Evolutionary conservation across 1,284 basidiomycete species (phyloP), one percentile per base, ranked within the genome.

Genomic region (Ganoderma boninense): DNA sequence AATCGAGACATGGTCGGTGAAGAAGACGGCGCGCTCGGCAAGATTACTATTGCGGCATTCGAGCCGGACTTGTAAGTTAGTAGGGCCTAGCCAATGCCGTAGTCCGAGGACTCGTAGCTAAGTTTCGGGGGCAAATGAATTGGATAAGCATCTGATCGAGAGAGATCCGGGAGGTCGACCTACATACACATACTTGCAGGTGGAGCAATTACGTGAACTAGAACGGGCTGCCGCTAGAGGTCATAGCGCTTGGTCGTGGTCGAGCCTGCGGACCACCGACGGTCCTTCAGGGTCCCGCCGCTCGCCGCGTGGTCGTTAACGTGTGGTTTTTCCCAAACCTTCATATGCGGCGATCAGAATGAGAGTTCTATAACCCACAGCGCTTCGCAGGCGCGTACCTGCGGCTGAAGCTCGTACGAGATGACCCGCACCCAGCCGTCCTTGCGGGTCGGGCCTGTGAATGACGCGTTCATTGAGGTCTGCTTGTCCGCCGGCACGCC

Each of bases 31-130:
- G 68, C 68, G 52, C 63, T 64, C n/a, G 66, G 68, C 29, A 64
- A 66, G 40, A 66, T 42, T 26, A 64, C 63, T 29, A 69, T 42
- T 26, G 66, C 64, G 23, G 68, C 64, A 64, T 69, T 69, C 20
- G 68, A 69, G 38, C 57, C 42, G 68, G 59, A 62, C 52, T 69
- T 69, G 68, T 62, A 32, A 32, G 2, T 32, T 32, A 62, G 64
- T 69, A 69, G 14, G 68, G 68, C 2, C 68, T 69, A 69, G 64
- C 68, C 68, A n/a, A 69, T 60, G 52, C 68, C 68, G 42, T 69
- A 69, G 61, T 69, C 68, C 11, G 64, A 60, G n/a, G 68, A 69
- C 42, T 66, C 46, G 60, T 57, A 69, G 60, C 68, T 69, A 46
- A 42, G 32, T 42, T 16, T 16, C 38, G 29, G 23, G n/a, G 2